Evolutionary conservation across 257 asterid genomes (phyloP).

Genomic region (Schizonepeta tenuifolia): DNA sequence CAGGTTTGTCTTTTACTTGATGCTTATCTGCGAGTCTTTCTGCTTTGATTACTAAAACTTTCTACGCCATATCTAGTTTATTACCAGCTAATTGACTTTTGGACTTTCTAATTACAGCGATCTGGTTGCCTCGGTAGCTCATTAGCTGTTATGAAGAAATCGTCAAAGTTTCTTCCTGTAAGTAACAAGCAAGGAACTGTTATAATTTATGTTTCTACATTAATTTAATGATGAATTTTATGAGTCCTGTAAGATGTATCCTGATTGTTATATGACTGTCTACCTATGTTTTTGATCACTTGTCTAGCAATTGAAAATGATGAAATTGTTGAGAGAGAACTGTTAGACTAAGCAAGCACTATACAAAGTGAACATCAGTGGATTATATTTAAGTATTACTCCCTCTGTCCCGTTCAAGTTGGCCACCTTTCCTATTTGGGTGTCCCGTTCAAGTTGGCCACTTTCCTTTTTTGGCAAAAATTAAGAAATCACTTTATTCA

Average conservation of each 20-base stretch:
- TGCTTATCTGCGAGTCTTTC: conserved; percentile 18
- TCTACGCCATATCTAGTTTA: not conserved
- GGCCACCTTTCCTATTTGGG: too few relatives aligned
- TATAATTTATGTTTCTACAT: not conserved
- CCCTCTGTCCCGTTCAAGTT: too few relatives aligned
- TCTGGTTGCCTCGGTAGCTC: conserved; percentile 96
- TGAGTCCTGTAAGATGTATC: conserved; percentile 14
- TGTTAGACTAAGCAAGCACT: conserved; percentile 17
- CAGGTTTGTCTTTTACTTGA: conserved; percentile 59
- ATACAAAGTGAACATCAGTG: not conserved
- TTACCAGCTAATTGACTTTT: conserved; percentile 27
- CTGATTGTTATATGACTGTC: conserved; percentile 7
- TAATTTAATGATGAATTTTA: not conserved
- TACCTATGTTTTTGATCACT: conserved; percentile 1
- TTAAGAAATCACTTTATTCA: too few relatives aligned
- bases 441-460: too few relatives aligned
- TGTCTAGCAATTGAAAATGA: conserved; percentile 3
- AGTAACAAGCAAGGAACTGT: conserved; percentile 41
- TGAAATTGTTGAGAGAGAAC: conserved; percentile 5
- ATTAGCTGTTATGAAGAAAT: conserved; percentile 95
- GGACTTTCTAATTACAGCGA: conserved; percentile 60
- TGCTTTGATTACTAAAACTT: not conserved
- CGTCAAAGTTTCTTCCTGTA: conserved; percentile 90
- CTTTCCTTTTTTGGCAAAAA: too few relatives aligned
- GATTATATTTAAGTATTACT: not conserved